These are phyloP conservation scores for Microcos paniculata DNA, from an alignment of 345 rosid species.

Conservation along the genomic window DNA sequence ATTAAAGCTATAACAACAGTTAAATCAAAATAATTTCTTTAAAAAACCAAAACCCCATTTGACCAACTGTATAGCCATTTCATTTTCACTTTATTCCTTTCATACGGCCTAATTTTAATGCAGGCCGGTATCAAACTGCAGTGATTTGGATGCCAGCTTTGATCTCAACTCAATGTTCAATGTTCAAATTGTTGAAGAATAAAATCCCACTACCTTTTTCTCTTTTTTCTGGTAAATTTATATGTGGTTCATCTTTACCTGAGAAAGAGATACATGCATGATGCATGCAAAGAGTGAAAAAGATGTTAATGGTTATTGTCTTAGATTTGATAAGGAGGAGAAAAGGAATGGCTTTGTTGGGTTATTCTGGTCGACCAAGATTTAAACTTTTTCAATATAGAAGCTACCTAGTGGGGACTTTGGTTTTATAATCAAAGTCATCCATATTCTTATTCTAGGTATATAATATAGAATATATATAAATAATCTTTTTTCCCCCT, in stretches of 20 bases:
- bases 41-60: too few species aligned
- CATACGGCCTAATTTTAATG: neutral
- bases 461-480: too few species aligned
- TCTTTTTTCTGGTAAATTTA: too few species aligned
- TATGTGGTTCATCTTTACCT: neutral
- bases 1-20: too few species aligned
- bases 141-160: neutral
- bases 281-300: too few species aligned
- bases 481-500: too few species aligned
- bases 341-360: neutral
- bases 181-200: neutral
- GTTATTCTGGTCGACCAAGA: neutral
- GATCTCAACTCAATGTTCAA: neutral
- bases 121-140: neutral
- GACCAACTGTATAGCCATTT: neutral
- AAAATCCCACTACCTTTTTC: neutral
- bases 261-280: neutral
- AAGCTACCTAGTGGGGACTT: too few species aligned
- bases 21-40: too few species aligned
- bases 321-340: neutral
- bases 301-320: neutral
- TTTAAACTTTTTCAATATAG: too few species aligned
- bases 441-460: too few species aligned
- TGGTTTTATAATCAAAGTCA: too few species aligned
- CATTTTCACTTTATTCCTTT: conserved; percentile 1